phyloP scores from a whole-genome alignment of 2,329 filamentous ascomycete species.

The Intubia oerlemansii region DNA sequence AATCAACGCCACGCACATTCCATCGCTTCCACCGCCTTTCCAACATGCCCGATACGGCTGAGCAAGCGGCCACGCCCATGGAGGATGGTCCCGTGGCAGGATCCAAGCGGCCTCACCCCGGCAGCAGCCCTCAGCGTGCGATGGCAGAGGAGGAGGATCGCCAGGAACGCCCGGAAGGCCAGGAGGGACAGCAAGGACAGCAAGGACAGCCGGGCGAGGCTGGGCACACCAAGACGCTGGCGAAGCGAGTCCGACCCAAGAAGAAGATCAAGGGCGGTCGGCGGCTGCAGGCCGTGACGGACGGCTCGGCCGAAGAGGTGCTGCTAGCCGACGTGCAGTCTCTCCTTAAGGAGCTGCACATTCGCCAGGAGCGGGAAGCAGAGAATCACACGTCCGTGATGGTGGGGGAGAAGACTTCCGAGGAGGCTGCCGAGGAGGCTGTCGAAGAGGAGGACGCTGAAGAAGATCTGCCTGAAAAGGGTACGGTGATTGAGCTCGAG shows the following conservation, averaged over 20 bases:
- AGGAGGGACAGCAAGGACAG: too few species aligned
- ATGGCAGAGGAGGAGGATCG: conserved; percentile 5
- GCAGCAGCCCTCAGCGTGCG: conserved; percentile 2
- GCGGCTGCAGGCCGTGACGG: conserved; percentile 29
- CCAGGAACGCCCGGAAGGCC: too few species aligned
- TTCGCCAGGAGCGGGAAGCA: conserved; percentile 10
- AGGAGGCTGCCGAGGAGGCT: neutral
- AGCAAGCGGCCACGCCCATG: neutral
- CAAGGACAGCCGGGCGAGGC: too few species aligned
- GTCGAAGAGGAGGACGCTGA: conserved; percentile 8
- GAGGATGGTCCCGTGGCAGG: neutral
- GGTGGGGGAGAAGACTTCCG: conserved; percentile 1
- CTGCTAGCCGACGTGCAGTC: conserved; percentile 39
- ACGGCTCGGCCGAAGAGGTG: conserved; percentile 45
- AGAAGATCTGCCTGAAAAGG: conserved; percentile 35
- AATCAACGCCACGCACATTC: too few species aligned
- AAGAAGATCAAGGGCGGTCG: conserved; percentile 37
- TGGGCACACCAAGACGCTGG: too few species aligned
- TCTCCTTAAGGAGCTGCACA: conserved; percentile 23
- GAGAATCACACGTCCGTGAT: conserved; percentile 6
- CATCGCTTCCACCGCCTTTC: too few species aligned
- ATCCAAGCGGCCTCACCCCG: conserved; percentile 5
- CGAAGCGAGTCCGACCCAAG: too few species aligned
- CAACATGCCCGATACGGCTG: neutral
- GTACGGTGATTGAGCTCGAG: conserved; percentile 62